Base-by-base conservation (phyloP, 1,284 basidiomycete species). In the Boletellus deceptivus region DNA sequence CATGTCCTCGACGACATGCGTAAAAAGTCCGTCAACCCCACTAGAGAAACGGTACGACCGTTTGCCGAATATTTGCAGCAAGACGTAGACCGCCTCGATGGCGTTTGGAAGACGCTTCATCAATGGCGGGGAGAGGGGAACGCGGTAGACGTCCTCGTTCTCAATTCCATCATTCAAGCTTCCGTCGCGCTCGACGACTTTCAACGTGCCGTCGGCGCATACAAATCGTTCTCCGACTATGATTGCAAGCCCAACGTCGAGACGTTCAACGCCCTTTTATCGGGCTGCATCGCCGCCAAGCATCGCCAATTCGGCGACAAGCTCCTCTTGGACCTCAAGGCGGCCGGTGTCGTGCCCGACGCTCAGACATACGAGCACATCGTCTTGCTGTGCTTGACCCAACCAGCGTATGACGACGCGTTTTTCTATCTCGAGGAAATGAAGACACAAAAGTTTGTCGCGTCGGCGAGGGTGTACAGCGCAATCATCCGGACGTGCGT, bases 381-480 rank as follows among this genome's bases (percentile, higher is more conserved):
- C 68, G 79, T 93, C 54, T 58, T 72, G 14, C 76, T 93, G 3
- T 86, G 82, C 62, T 74, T 92, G 18, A 83, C 83, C 1, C 86
- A 90, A 60, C 65, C 77, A 13, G 75, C 72, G 3, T 94, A 92
- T 68, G 91, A 93, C 62, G 87, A 91, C 59, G 90, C 91, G 0
- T 94, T 94, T 72, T 86, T 83, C 68, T 92, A 89, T 67, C 77
- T 94, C 29, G 91, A 93, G 64, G 86, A 91, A 72, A 89, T 91
- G 86, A 93, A 93, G 68, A 69, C 73, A 0, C 76, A 76, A 43
- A 75, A 75, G 13, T 73, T 82, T 63, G 64, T 73, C 33, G 90
- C 91, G 2, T 67, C 80, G 1, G 59, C 65, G 35, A 58, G 60
- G 1, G 68, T 84, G n/a, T 94, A 93, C 69, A 73, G 79, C 33